Conservation (phyloP, 352 stramenopile genomes). For the Pythium sp. region DNA sequence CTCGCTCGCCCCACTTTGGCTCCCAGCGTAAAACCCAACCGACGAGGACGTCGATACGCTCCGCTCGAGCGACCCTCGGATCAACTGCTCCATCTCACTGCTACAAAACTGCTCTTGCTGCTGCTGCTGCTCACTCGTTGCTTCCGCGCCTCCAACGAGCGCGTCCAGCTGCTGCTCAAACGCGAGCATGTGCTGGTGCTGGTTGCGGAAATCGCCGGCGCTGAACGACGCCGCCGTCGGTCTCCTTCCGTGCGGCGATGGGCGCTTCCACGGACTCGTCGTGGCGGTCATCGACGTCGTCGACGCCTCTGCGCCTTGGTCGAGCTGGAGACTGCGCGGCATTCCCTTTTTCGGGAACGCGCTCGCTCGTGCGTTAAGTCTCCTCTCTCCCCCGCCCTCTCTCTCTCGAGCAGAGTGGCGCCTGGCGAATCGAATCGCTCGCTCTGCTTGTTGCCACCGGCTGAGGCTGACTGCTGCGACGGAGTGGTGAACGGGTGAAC, state of each 20-base stretch:
- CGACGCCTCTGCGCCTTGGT: not conserved
- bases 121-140: constrained; percentile 12
- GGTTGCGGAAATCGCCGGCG: constrained; percentile 18
- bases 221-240: constrained; percentile 25
- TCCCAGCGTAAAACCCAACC: constrained; percentile 1
- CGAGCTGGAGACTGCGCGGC: constrained; percentile 17
- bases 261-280: constrained; percentile 15
- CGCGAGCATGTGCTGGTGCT: constrained; percentile 15
- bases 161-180: constrained; percentile 18
- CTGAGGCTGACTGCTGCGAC: not conserved
- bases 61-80: constrained; percentile 11
- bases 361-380: not conserved
- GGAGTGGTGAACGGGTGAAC: not conserved
- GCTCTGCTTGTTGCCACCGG: not conserved
- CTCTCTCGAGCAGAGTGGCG: not conserved
- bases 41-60: constrained; percentile 15
- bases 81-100: constrained; percentile 4
- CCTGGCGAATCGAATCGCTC: not conserved
- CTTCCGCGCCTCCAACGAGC: constrained; percentile 12
- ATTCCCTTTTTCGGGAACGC: not conserved
- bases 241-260: not conserved
- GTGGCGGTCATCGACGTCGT: constrained; percentile 10
- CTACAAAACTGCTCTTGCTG: not conserved
- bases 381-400: not conserved
- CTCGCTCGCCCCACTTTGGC: constrained; percentile 6